Base-by-base conservation (phyloP, 2,329 filamentous ascomycete species). In the Colletotrichum liriopes region DNA sequence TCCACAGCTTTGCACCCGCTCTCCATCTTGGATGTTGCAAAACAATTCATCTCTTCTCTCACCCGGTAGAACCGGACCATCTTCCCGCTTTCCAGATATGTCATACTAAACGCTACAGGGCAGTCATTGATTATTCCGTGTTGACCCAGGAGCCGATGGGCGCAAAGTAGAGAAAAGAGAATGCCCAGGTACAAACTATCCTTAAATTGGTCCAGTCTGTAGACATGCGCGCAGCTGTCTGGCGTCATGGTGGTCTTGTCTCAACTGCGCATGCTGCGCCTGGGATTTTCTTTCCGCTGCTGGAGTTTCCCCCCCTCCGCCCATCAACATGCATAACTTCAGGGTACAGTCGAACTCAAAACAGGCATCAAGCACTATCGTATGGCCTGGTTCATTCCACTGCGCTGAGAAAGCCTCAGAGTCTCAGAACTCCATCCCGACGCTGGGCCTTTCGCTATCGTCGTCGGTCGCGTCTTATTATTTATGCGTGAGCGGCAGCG, bases 261-360 rank as follows among this genome's bases (percentile, higher is more conserved):
- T 45, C 49, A 61, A 35, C 43, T 43, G 59, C 45, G 52, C 41
- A 23, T 45, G 51, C 51, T 58, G 58, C 20, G 32, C 58, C 52
- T 47, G 45, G 52, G 43, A 11, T 45, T 63, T 43, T 41, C 39
- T 59, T 59, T 64, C 59, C 41, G 32, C 14, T 51, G 32, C 14
- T 51, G 20, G 29, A 43, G 35, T 23, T 29, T 45, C 41, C 51
- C 52, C 20, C 18, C 52, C 45, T 35, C 41, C 51, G 20, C 37
- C 43, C 58, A 63, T 55, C 52, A 52, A 63, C 49, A 32, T 20
- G 70, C 59, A 61, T 61, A 54, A 43, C 16, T 35, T 45, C 61
- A 71, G 55, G 43, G 11, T 61, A 71, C 61, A 71, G 47, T 29
- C 32, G 49, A 45, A 61, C 23, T 61, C 67, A 52, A 65, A 61